These are phyloP conservation scores for Penicillium crustosum DNA, from an alignment of 2,329 filamentous ascomycete genomes.

Conservation along the genomic window DNA sequence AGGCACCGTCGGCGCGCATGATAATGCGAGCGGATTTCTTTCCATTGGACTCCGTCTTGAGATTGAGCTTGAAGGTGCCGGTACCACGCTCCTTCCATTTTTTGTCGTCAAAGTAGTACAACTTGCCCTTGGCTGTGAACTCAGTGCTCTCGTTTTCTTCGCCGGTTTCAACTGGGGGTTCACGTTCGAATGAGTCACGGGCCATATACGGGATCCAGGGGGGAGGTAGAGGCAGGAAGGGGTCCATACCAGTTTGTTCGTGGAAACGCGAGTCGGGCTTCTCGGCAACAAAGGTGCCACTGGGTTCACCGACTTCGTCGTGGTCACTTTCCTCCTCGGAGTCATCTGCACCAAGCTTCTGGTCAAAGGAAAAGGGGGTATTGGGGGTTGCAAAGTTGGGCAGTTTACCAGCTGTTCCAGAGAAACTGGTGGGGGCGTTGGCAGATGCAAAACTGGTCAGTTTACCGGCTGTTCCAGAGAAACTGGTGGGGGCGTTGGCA, in stretches of 20 bases:
- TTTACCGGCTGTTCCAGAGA: conserved; percentile 41
- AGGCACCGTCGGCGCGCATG: conserved; percentile 87
- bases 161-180: conserved; percentile 70
- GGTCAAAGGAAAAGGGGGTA: conserved; percentile 50
- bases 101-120: conserved; percentile 73
- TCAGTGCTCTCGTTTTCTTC: conserved; percentile 79
- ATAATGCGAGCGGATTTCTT: conserved; percentile 70
- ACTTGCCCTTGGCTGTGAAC: conserved; percentile 74
- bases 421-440: conserved; percentile 41
- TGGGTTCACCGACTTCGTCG: conserved; percentile 52
- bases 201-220: not conserved
- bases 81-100: conserved; percentile 89
- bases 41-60: conserved; percentile 55
- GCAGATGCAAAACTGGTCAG: conserved; percentile 71
- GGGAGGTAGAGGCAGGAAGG: too few relatives aligned
- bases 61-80: conserved; percentile 82
- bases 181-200: conserved; percentile 26
- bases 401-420: conserved; percentile 50
- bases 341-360: conserved; percentile 74
- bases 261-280: conserved; percentile 52
- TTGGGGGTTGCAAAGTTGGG: conserved; percentile 68
- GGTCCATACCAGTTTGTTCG: conserved; percentile 64
- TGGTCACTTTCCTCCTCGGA: conserved; percentile 48
- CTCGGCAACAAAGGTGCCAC: conserved; percentile 46
- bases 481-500: conserved; percentile 45